These are phyloP conservation scores for Auriculariales sp. DNA, from an alignment of 768 basidiomycete species.

Conservation along the genomic window DNA sequence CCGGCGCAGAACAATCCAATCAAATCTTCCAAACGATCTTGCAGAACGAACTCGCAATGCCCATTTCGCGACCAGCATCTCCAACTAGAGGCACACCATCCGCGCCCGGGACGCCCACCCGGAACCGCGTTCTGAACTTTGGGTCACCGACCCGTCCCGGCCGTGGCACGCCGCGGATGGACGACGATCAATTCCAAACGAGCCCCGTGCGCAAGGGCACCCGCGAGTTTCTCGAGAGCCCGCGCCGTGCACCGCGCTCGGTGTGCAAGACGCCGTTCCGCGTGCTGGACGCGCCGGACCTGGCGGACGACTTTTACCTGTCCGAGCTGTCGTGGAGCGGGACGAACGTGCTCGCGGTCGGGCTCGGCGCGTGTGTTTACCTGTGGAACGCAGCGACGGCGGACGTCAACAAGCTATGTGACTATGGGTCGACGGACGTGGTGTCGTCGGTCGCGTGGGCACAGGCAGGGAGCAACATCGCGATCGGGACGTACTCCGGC, in stretches of 20 bases:
- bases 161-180: conserved; percentile 43
- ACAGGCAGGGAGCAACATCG: conserved; percentile 65
- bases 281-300: conserved; percentile 90
- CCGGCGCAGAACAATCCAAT: conserved; percentile 83
- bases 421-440: conserved; percentile 46
- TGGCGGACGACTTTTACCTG: conserved; percentile 97
- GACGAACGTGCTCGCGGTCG: conserved; percentile 89
- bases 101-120: conserved; percentile 36
- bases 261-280: conserved; percentile 94
- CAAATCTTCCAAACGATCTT: conserved; percentile 65
- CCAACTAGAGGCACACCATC: conserved; percentile 32
- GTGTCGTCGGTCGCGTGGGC: conserved; percentile 81
- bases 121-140: conserved; percentile 27
- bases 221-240: conserved; percentile 69
- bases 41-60: conserved; percentile 64
- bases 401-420: conserved; percentile 81
- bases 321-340: conserved; percentile 96
- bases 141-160: conserved; percentile 14
- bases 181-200: conserved; percentile 79
- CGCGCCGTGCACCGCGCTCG: conserved; percentile 62
- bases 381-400: conserved; percentile 95
- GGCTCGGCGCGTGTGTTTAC: conserved; percentile 83
- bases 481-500: conserved; percentile 85
- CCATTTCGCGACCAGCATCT: conserved; percentile 50
- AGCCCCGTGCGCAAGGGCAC: conserved; percentile 79